Evolutionary conservation across 192 early-diverging fungal genomes (phyloP).

Genomic region (Coemansia sp.): DNA sequence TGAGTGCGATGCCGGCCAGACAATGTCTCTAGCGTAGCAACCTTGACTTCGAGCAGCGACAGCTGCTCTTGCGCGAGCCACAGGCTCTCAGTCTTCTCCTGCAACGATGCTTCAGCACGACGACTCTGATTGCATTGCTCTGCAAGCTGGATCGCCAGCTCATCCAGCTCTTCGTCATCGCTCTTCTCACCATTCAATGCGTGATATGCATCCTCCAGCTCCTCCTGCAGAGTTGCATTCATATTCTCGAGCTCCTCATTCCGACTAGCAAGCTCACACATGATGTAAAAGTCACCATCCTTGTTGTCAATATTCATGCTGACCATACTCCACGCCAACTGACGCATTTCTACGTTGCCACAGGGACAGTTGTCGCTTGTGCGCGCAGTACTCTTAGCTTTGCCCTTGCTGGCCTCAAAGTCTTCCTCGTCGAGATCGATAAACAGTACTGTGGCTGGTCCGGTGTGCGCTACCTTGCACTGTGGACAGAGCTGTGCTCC

Average conservation of each 20-base stretch:
- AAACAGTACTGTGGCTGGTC: not conserved
- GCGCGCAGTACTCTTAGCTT: not conserved
- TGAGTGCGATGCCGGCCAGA: not conserved
- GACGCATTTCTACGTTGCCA: not conserved
- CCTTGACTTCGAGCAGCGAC: not conserved
- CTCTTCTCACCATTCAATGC: not conserved
- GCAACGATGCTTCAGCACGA: not conserved
- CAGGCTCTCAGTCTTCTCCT: not conserved
- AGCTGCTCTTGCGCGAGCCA: not conserved
- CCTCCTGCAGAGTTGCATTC: not conserved
- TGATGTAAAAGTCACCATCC: not conserved
- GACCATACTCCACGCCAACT: not conserved
- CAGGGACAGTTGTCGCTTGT: not conserved
- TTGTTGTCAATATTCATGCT: constrained; percentile 3
- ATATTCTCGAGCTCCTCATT: constrained; percentile 1
- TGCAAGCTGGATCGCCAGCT: not conserved
- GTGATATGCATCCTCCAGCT: not conserved
- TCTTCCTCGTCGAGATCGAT: constrained; percentile 1
- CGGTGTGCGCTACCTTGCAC: not conserved
- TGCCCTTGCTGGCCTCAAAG: not conserved
- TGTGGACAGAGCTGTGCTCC: not conserved
- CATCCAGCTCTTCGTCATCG: not conserved
- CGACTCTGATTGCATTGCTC: not conserved
- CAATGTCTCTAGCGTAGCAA: not conserved
- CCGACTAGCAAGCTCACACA: not conserved